Conservation (phyloP, 1,139 yeast species). For the Candida labiduridarum region DNA sequence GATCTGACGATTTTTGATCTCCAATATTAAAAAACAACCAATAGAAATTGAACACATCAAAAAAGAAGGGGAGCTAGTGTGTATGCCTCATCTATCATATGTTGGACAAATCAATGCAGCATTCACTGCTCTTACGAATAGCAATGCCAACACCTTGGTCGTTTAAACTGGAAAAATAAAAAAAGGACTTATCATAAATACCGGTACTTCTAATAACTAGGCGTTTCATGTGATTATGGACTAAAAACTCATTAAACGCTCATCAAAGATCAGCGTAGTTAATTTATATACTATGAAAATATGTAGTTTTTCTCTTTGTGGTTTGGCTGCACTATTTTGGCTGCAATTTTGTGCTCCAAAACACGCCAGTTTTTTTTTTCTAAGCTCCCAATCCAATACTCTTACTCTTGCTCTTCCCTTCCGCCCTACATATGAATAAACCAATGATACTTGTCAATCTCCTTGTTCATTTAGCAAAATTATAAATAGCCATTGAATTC, state of each 20-base stretch:
- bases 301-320: neutral
- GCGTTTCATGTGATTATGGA: constrained; percentile 1
- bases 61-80: too few species aligned
- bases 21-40: too few species aligned
- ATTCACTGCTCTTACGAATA: too few species aligned
- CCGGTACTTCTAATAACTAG: neutral
- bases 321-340: neutral
- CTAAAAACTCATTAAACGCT: neutral
- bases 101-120: too few species aligned
- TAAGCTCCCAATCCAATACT: neutral
- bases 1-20: too few species aligned
- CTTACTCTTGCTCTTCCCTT: too few species aligned
- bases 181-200: neutral
- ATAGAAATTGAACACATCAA: too few species aligned
- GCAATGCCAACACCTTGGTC: neutral
- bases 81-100: too few species aligned
- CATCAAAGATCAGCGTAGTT: neutral
- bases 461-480: too few species aligned
- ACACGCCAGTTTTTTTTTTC: neutral
- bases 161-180: neutral
- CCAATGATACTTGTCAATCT: neutral
- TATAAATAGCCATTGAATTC: neutral
- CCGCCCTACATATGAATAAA: neutral
- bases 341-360: neutral
- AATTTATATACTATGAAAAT: neutral